These are phyloP conservation scores for Mycena latifolia DNA, from an alignment of 768 basidiomycete genomes.

Conservation along the genomic window DNA sequence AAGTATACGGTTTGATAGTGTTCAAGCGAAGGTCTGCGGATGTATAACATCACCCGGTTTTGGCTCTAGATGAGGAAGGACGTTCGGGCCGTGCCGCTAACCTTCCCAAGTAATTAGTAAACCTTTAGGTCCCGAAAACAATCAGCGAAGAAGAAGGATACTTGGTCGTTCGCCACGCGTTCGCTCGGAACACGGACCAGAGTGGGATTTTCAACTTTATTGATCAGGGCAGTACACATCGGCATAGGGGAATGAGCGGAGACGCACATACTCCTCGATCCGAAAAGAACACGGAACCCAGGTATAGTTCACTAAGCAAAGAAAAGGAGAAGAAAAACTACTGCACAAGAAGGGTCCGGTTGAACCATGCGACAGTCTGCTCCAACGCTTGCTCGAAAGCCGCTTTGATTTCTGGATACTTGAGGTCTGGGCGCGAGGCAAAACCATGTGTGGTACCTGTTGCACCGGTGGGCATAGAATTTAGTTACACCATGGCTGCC, in stretches of 20 bases:
- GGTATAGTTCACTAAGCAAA: no score
- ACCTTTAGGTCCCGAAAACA: no score
- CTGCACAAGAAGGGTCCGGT: constrained; percentile 7
- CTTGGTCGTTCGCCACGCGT: no score
- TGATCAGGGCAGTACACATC: background rate
- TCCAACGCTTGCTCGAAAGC: constrained; percentile 42
- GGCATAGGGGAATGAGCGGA: background rate
- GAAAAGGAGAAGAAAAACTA: background rate
- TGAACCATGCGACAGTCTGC: constrained; percentile 39
- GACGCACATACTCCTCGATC: background rate
- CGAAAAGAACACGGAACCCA: background rate
- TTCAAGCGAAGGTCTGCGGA: background rate
- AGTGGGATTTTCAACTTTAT: background rate
- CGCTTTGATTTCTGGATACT: constrained; percentile 40
- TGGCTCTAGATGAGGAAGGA: background rate
- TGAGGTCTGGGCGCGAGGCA: constrained; percentile 40
- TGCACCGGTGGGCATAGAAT: background rate
- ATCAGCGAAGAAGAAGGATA: no score
- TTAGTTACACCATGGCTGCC: background rate
- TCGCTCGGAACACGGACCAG: no score
- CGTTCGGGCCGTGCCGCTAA: background rate
- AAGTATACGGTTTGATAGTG: no score
- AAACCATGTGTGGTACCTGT: constrained; percentile 44
- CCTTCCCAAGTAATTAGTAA: no score
- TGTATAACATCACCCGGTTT: background rate